Evolutionary conservation across 2,329 filamentous ascomycete genomes (phyloP), one percentile per base, ranked within the genome.

Genomic region (Botrytis pseudocinerea): DNA sequence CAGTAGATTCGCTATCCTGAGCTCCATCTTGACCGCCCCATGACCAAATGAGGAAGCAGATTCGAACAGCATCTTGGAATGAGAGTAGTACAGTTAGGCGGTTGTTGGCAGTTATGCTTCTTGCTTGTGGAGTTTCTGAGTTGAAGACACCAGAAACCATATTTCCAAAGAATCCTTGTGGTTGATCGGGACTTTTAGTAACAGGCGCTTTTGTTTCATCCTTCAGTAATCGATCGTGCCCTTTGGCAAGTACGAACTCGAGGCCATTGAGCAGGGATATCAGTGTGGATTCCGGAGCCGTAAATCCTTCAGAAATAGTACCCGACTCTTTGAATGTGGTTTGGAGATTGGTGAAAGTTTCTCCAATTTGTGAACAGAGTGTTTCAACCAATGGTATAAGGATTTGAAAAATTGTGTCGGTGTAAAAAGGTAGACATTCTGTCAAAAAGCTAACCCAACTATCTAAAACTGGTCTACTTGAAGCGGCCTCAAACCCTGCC

Each of bases 31-130:
- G 89, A 9, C 92, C 88, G 22, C 88, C 93, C 95, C 96, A 99
- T 0, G 93, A 93, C 96, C 97, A 99, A 70, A 99, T 97, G 20
- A 87, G 90, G 80, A 97, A 97, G 82, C 95, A 97, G 68, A 97
- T 93, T 38, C 94, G 90, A 73, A 98, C 93, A 1, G 95, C 94
- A 81, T 99, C 97, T 82, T 98, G 95, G 80, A 99, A 97, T 18
- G 95, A 97, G n/a, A 99, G 86, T 61, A 98, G 87, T 32, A 99
- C 95, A 0, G 96, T 98, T 35, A 99, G 86, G 63, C 95, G 90
- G 78, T 96, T 95, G 79, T 98, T 99, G 14, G 95, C 94, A n/a
- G 93, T 94, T 12, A 91, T 90, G 74, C 91, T 94, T 66, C 94
- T 90, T n/a, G 90, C 87, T 74, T 95, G 92, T 2, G 88, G 90